phyloP scores from a whole-genome alignment of 2,329 filamentous ascomycete species.

The Helminthosporium solani region DNA sequence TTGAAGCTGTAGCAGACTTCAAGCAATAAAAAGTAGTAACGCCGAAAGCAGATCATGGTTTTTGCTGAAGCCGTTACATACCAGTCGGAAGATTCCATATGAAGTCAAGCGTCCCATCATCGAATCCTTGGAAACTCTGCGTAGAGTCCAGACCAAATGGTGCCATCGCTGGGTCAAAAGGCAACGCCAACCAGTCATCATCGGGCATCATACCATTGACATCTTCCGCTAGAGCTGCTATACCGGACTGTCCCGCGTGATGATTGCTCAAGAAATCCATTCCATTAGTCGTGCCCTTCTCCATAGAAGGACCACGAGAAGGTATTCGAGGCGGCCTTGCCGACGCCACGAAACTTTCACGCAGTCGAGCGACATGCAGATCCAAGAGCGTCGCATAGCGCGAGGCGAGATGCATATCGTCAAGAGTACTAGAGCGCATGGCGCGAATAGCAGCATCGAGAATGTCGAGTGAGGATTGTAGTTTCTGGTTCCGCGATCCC shows the following conservation, averaged over 20 bases:
- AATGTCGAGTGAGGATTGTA: conserved; percentile 51
- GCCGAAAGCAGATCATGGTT: too few relatives aligned
- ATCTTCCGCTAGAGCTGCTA: conserved; percentile 37
- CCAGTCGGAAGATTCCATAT: conserved; percentile 40
- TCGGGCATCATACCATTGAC: conserved; percentile 39
- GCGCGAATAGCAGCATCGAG: conserved; percentile 52
- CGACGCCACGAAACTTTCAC: conserved; percentile 41
- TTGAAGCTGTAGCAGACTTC: too few relatives aligned
- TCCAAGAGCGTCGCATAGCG: conserved; percentile 54
- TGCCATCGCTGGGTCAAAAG: conserved; percentile 43
- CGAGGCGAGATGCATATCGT: conserved; percentile 55
- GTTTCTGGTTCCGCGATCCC: conserved; percentile 51
- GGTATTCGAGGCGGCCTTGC: conserved; percentile 38
- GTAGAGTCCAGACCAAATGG: conserved; percentile 39
- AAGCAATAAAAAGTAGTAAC: too few relatives aligned
- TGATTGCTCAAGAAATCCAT: conserved; percentile 42
- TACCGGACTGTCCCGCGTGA: conserved; percentile 37
- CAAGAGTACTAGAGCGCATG: conserved; percentile 50
- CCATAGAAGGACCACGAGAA: conserved; percentile 30
- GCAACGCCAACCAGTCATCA: conserved; percentile 43
- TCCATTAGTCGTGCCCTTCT: conserved; percentile 33
- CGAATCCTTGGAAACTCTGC: conserved; percentile 41
- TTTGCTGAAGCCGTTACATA: conserved; percentile 15
- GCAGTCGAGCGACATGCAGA: conserved; percentile 38
- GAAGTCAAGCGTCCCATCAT: conserved; percentile 42